Percentiles rank a stretch among this genome's conserved stretches.
These are phyloP conservation scores for Rheum nobile DNA, from an alignment of 148 eudicot species.

Conservation along the genomic window DNA sequence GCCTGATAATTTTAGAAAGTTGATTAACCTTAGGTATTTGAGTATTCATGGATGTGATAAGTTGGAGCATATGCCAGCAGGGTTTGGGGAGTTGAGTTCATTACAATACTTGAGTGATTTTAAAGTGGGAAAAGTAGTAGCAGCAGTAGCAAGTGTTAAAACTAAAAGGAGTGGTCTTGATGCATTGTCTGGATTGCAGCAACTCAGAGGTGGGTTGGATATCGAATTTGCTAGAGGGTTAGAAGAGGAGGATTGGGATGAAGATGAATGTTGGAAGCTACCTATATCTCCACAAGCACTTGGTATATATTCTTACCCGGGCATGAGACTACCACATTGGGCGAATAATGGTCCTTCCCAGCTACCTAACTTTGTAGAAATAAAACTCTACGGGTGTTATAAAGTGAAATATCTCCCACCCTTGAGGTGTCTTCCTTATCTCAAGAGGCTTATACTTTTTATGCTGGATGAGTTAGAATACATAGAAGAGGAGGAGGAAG, in stretches of 20 bases:
- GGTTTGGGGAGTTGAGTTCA: conserved; percentile 5
- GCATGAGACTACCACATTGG: background rate
- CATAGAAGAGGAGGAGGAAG: background rate
- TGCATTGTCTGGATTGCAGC: background rate
- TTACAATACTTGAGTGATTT: background rate
- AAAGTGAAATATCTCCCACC: background rate
- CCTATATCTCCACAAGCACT: background rate
- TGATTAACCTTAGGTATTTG: conserved; percentile 15
- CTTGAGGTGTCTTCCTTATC: background rate
- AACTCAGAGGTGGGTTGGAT: background rate
- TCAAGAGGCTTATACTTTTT: background rate
- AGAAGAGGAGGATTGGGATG: background rate
- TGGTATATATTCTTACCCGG: background rate
- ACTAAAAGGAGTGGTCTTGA: background rate
- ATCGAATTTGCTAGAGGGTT: background rate
- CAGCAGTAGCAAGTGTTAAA: background rate
- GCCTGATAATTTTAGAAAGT: conserved; percentile 8
- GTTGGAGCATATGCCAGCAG: conserved; percentile 12
- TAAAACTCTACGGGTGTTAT: background rate
- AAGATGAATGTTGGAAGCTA: background rate
- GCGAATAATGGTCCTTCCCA: background rate
- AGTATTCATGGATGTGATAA: conserved; percentile 11
- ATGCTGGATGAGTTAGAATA: background rate
- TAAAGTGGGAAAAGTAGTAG: background rate
- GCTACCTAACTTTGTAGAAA: background rate